phyloP scores from a whole-genome alignment of 805 yeast genomes.

The Ogataea dorogensis region DNA sequence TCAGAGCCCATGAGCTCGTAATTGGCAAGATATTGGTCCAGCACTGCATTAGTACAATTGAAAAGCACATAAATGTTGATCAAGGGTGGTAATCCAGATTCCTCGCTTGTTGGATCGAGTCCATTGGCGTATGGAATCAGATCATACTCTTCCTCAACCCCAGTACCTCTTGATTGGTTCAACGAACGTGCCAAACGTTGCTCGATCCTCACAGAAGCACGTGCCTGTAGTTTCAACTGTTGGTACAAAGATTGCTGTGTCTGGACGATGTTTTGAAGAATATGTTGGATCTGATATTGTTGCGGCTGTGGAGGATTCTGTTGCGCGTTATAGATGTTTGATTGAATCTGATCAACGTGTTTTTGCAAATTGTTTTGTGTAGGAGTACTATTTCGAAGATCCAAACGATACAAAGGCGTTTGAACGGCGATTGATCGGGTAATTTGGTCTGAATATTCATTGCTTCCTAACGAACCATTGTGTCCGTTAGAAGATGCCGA shows the following conservation, averaged over 20 bases:
- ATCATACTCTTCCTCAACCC: conserved; percentile 31
- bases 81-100: conserved; percentile 26
- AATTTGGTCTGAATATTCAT: conserved; percentile 23
- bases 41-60: conserved; percentile 18
- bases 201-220: conserved; percentile 25
- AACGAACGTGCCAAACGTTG: conserved; percentile 27
- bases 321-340: conserved; percentile 18
- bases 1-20: conserved; percentile 20
- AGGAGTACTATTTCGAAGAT: conserved; percentile 14
- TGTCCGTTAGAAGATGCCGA: conserved; percentile 18
- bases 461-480: conserved; percentile 11
- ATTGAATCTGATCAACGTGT: conserved; percentile 19
- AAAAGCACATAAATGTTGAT: conserved; percentile 27
- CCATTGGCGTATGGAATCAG: conserved; percentile 29
- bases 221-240: conserved; percentile 22
- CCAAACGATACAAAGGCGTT: conserved; percentile 26
- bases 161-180: conserved; percentile 31
- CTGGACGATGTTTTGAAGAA: conserved; percentile 19
- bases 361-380: conserved; percentile 7
- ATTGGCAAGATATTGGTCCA: conserved; percentile 22
- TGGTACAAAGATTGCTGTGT: conserved; percentile 22
- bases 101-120: conserved; percentile 23
- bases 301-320: conserved; percentile 19
- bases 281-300: conserved; percentile 17
- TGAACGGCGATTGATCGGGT: conserved; percentile 23